Conservation (phyloP, 2,329 filamentous ascomycete species). For the Lomentospora prolificans region DNA sequence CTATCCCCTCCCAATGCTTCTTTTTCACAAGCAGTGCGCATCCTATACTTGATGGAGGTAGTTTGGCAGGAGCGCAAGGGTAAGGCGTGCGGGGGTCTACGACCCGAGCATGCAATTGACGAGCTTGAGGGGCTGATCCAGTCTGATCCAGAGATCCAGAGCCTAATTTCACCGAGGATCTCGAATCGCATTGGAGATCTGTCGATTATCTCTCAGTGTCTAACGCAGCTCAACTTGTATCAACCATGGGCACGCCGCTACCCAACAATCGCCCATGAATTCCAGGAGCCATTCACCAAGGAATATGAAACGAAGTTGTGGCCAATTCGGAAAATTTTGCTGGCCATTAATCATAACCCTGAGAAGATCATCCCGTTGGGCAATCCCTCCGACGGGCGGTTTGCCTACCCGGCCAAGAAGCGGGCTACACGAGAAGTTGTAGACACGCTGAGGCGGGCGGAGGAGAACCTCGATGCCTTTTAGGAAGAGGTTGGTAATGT, state of each 20-base stretch:
- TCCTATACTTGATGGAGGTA: too few relatives aligned
- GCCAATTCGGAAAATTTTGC: neutral
- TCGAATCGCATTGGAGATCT: slow-evolving; percentile 30
- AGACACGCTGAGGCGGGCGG: slow-evolving; percentile 32
- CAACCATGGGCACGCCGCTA: slow-evolving; percentile 38
- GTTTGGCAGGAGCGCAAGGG: too few relatives aligned
- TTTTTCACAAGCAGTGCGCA: too few relatives aligned
- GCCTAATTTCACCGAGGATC: slow-evolving; percentile 27
- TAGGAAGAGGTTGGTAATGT: slow-evolving; percentile 28
- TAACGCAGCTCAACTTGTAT: slow-evolving; percentile 33
- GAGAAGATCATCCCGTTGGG: slow-evolving; percentile 10
- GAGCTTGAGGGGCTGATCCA: slow-evolving; percentile 36
- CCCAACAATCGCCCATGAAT: slow-evolving; percentile 16
- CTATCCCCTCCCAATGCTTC: too few relatives aligned
- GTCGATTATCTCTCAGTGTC: slow-evolving; percentile 32
- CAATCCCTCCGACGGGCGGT: slow-evolving; percentile 26
- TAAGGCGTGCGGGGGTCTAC: too few relatives aligned
- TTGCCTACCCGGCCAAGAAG: slow-evolving; percentile 33
- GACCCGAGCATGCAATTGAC: too few relatives aligned
- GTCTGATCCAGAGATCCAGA: slow-evolving; percentile 22
- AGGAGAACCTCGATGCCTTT: slow-evolving; percentile 35
- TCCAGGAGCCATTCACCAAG: neutral
- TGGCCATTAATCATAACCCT: neutral
- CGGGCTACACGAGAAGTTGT: slow-evolving; percentile 34
- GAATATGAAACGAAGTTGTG: neutral